Evolutionary conservation across 2,329 filamentous ascomycete genomes (phyloP).

Genomic region (Talaromyces sp.): DNA sequence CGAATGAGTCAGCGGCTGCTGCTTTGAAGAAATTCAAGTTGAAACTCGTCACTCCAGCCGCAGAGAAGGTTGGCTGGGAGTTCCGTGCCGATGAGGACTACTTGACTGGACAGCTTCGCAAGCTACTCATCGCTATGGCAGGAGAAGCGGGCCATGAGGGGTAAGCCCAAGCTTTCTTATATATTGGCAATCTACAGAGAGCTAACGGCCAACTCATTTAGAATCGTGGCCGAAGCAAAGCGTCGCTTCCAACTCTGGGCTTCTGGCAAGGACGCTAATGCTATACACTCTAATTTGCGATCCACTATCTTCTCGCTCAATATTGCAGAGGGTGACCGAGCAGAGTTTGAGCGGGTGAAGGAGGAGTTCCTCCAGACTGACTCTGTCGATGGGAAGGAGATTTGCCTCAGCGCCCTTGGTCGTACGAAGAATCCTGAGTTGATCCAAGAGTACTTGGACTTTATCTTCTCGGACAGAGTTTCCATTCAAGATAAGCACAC

Average conservation of each 20-base stretch:
- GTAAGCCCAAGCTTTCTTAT: conserved; percentile 49
- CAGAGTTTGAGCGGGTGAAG: conserved; percentile 73
- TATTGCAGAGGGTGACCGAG: conserved; percentile 68
- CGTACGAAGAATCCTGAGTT: conserved; percentile 68
- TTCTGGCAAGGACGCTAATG: conserved; percentile 61
- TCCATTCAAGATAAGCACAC: conserved; percentile 84
- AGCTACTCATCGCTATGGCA: conserved; percentile 73
- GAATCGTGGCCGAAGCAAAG: conserved; percentile 69
- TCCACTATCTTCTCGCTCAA: conserved; percentile 76
- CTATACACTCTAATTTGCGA: conserved; percentile 79
- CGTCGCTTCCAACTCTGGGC: conserved; percentile 79
- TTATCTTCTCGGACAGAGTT: conserved; percentile 82
- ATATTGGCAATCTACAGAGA: conserved; percentile 4
- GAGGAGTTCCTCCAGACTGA: conserved; percentile 80
- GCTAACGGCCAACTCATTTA: conserved; percentile 32
- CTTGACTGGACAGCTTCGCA: conserved; percentile 76
- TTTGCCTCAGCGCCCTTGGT: conserved; percentile 74
- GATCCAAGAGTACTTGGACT: conserved; percentile 65
- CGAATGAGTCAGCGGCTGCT: conserved; percentile 68
- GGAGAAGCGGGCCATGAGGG: conserved; percentile 72
- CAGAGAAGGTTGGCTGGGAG: conserved; percentile 82
- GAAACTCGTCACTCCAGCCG: conserved; percentile 71
- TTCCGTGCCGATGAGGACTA: conserved; percentile 76
- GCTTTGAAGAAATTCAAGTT: conserved; percentile 77
- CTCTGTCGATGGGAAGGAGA: conserved; percentile 87